Conservation (phyloP, 1,139 yeast genomes). For the Arxiozyma heterogenica region DNA sequence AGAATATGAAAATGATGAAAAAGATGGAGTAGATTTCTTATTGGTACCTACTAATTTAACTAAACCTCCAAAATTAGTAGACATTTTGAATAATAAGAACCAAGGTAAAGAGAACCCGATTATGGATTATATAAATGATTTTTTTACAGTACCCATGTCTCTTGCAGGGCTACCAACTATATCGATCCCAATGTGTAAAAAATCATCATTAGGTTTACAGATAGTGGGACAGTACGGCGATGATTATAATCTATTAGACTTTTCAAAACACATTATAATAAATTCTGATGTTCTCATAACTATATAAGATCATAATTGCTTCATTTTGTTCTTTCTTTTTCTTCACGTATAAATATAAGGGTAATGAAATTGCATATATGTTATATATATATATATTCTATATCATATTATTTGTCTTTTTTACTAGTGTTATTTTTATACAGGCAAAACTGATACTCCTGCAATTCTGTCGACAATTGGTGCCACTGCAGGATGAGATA, state of each 20-base stretch:
- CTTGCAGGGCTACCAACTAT: constrained; percentile 86
- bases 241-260: constrained; percentile 51
- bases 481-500: constrained; percentile 74
- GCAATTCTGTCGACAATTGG: constrained; percentile 63
- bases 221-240: constrained; percentile 80
- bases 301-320: neutral
- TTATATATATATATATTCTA: neutral
- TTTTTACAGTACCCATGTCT: constrained; percentile 82
- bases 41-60: constrained; percentile 64
- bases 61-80: constrained; percentile 46
- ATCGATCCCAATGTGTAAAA: constrained; percentile 47
- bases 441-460: constrained; percentile 57
- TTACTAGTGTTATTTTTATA: constrained; percentile 25
- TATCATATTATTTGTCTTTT: neutral
- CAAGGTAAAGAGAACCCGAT: constrained; percentile 40
- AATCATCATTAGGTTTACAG: constrained; percentile 58
- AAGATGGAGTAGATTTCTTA: constrained; percentile 54
- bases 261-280: constrained; percentile 13
- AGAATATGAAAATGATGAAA: neutral
- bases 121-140: constrained; percentile 67
- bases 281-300: constrained; percentile 24
- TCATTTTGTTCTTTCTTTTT: neutral
- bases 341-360: constrained; percentile 1
- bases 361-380: constrained; percentile 3
- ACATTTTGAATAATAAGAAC: constrained; percentile 26